Conservation (phyloP, 148 eudicot species). For the Chenopodium berlandieri region DNA sequence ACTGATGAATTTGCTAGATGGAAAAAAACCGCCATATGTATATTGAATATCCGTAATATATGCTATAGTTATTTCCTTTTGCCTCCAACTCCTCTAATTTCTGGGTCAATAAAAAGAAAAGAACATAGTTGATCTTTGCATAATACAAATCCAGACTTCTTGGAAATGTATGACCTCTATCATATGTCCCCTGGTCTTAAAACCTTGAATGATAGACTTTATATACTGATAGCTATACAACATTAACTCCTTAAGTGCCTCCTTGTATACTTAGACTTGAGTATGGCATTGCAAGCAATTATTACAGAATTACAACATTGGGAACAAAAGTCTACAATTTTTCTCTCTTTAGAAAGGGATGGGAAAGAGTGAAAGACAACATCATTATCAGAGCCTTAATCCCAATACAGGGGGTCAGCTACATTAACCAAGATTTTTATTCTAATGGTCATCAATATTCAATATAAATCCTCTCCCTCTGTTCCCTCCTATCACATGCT, state of each 20-base stretch:
- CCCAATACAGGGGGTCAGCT: no score
- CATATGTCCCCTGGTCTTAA: neutral
- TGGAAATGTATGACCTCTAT: neutral
- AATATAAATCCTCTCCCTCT: no score
- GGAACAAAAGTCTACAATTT: neutral
- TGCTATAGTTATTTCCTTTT: neutral
- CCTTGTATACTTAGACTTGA: neutral
- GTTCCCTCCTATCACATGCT: no score
- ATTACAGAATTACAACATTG: neutral
- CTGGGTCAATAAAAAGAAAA: neutral
- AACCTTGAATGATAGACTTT: neutral
- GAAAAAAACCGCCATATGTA: neutral
- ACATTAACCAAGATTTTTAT: no score
- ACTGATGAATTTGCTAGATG: neutral
- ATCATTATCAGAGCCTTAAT: no score
- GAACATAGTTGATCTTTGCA: neutral
- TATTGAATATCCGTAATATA: neutral
- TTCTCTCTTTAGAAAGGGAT: neutral
- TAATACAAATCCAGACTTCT: neutral
- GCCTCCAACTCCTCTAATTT: neutral
- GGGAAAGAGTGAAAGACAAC: no score
- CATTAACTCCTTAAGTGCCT: neutral
- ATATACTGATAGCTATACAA: neutral
- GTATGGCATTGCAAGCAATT: neutral
- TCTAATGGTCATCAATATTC: no score